A percentile compares a stretch with the other conserved stretches of the same genome.
Conservation (phyloP, 225 moss, liverwort and hornwort species). For the Climacium dendroides region DNA sequence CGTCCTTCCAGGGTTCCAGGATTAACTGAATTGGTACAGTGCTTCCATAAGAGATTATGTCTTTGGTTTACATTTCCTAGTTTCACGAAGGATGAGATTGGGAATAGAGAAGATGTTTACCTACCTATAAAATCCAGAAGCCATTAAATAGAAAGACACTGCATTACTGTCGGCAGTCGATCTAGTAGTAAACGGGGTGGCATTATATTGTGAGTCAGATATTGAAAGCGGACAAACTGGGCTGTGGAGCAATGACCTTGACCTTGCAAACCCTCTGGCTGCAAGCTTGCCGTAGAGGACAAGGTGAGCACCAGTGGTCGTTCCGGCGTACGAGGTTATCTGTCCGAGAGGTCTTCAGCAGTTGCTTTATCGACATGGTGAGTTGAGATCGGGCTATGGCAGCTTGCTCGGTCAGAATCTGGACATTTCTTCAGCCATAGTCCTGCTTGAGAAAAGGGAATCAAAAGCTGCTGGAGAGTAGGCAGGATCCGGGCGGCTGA, state of each 20-base stretch:
- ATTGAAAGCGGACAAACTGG: not conserved
- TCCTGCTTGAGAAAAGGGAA: slow-evolving; percentile 26
- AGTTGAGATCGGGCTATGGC: slow-evolving; percentile 8
- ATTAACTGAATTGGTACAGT: not conserved
- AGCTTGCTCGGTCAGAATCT: slow-evolving; percentile 13
- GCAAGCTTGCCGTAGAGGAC: not conserved
- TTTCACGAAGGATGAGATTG: not conserved
- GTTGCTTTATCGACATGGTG: slow-evolving; percentile 3
- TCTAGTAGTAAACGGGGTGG: not conserved
- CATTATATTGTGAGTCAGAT: not conserved
- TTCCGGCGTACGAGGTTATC: not conserved
- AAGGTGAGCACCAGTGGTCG: not conserved
- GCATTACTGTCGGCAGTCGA: not conserved
- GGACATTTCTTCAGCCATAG: slow-evolving; percentile 27
- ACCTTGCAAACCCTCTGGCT: not conserved
- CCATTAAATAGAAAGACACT: not conserved
- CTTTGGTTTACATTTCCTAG: not conserved
- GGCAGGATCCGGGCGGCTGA: not conserved
- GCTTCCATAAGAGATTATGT: not conserved
- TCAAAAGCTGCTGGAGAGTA: slow-evolving; percentile 22
- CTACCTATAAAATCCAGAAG: not conserved
- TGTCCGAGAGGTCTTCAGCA: not conserved
- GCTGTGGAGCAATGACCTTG: not conserved
- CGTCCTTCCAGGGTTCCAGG: not conserved
- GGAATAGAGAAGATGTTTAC: not conserved